phyloP scores from a whole-genome alignment of 2,329 filamentous ascomycete species.

The Tolypocladium ophioglossoides region DNA sequence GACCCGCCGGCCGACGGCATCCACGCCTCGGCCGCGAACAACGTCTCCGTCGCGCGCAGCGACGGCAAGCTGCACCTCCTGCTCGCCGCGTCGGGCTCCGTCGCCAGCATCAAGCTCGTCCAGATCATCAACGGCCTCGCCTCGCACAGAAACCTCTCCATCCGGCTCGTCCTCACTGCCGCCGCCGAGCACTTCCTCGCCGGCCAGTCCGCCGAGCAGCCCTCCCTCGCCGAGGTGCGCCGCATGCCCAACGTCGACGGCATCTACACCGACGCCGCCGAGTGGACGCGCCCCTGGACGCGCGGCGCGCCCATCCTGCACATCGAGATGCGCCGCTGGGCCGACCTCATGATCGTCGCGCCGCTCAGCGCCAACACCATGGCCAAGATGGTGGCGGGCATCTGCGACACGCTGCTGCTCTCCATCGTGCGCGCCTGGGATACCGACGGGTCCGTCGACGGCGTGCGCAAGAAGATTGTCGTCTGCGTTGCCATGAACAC shows the following conservation, averaged over 20 bases:
- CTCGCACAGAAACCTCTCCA: slow-evolving; percentile 49
- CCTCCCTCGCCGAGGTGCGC: slow-evolving; percentile 48
- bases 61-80: slow-evolving; percentile 33
- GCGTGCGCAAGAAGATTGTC: slow-evolving; percentile 47
- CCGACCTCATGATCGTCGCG: slow-evolving; percentile 67
- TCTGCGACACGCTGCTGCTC: slow-evolving; percentile 68
- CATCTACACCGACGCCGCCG: slow-evolving; percentile 74
- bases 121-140: slow-evolving; percentile 52
- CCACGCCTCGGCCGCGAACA: slow-evolving; percentile 15
- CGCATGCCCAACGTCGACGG: slow-evolving; percentile 63
- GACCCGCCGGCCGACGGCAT: background rate
- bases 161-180: slow-evolving; percentile 73
- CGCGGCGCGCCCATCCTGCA: slow-evolving; percentile 75
- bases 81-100: slow-evolving; percentile 39
- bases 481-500: slow-evolving; percentile 83
- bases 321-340: slow-evolving; percentile 75
- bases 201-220: slow-evolving; percentile 70
- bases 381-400: slow-evolving; percentile 70
- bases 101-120: slow-evolving; percentile 81
- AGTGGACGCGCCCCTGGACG: slow-evolving; percentile 72
- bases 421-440: slow-evolving; percentile 82
- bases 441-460: slow-evolving; percentile 50
- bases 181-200: slow-evolving; percentile 66
- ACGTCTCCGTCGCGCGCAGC: slow-evolving; percentile 18
- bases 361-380: slow-evolving; percentile 78